Evolutionary conservation across 208 protist species (phyloP).

Genomic region (Phytomonas sp.): DNA sequence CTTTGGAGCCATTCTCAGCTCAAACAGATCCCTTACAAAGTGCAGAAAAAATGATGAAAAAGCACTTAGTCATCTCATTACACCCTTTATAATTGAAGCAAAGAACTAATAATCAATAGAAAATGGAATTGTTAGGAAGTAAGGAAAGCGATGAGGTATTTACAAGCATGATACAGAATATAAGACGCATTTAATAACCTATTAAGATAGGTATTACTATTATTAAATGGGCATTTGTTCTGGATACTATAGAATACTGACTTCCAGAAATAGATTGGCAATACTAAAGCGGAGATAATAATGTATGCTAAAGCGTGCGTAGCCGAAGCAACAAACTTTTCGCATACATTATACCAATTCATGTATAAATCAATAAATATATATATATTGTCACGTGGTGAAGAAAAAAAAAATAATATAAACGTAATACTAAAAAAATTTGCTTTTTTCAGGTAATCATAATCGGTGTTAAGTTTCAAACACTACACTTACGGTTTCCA

Average conservation of each 20-base stretch:
- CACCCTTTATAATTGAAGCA: background rate
- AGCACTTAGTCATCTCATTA: background rate
- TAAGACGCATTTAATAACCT: background rate
- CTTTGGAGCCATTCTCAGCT: background rate
- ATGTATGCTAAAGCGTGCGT: conserved; percentile 2
- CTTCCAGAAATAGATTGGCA: background rate
- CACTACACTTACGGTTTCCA: conserved; percentile 56
- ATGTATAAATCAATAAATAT: conserved; percentile 5
- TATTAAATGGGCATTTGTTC: background rate
- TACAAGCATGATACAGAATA: background rate
- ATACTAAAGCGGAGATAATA: conserved; percentile 6
- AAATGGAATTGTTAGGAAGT: background rate
- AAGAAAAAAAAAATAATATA: background rate
- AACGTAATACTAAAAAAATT: conserved; percentile 7
- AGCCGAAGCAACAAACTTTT: background rate
- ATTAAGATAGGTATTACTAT: background rate
- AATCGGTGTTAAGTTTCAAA: conserved; percentile 32
- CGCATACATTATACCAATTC: background rate
- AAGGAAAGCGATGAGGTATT: background rate
- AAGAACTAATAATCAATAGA: background rate
- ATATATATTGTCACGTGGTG: background rate
- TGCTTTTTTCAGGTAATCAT: background rate
- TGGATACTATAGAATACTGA: background rate
- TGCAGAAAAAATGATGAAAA: background rate
- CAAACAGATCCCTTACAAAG: background rate